Conservation (phyloP, 2,329 filamentous ascomycete species). For the Aspergillus costaricaensis region DNA sequence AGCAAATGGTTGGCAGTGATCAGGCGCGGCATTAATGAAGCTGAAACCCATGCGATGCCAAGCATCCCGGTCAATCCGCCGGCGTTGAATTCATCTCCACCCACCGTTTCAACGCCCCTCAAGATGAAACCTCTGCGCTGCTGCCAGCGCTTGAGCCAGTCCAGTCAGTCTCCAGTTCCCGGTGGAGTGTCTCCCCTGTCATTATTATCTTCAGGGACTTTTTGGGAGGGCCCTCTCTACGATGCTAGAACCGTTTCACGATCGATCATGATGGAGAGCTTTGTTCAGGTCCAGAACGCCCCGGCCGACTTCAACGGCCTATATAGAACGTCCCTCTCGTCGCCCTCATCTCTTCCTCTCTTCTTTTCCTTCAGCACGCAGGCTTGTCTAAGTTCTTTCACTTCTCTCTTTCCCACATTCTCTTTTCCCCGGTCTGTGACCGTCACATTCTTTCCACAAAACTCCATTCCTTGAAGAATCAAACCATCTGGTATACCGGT, state of each 20-base stretch:
- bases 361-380: slow-evolving; percentile 19
- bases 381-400: slow-evolving; percentile 14
- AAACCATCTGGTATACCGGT: slow-evolving; percentile 25
- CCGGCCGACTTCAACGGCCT: neutral
- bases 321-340: slow-evolving; percentile 21
- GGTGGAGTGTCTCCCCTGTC: slow-evolving; percentile 15
- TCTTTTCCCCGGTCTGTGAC: slow-evolving; percentile 27
- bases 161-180: neutral
- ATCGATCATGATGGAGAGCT: slow-evolving; percentile 6
- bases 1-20: neutral
- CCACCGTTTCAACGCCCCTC: slow-evolving; percentile 21
- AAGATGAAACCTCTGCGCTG: slow-evolving; percentile 22
- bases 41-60: slow-evolving; percentile 25
- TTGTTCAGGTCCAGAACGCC: neutral
- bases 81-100: slow-evolving; percentile 11
- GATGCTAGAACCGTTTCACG: slow-evolving; percentile 17
- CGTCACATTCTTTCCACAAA: slow-evolving; percentile 20
- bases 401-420: slow-evolving; percentile 21
- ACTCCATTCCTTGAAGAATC: slow-evolving; percentile 6
- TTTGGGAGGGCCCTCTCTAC: neutral
- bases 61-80: slow-evolving; percentile 16
- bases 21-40: slow-evolving; percentile 23
- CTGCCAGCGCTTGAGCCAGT: slow-evolving; percentile 17
- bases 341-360: neutral
- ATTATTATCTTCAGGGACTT: slow-evolving; percentile 8